Conservation (phyloP, 106 monocot genomes). For the Allium sativum region DNA sequence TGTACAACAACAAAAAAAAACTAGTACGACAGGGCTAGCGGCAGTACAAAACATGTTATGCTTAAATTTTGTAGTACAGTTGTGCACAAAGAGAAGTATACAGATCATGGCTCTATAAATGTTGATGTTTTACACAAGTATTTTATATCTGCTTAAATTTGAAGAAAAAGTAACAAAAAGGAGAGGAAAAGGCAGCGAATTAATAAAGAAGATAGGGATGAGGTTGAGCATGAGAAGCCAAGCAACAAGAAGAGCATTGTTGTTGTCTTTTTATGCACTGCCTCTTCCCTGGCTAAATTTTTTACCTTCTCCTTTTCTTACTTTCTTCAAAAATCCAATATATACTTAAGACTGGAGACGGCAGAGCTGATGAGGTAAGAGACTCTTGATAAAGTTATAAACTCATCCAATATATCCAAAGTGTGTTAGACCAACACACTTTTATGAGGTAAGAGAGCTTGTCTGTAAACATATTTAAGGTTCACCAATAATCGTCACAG, state of each 20-base stretch:
- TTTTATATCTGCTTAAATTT: not conserved
- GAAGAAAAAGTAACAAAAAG: not conserved
- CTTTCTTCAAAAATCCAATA: not conserved
- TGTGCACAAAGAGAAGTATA: not conserved
- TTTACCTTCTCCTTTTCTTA: not conserved
- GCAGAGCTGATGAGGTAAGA: not conserved
- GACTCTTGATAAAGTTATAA: not conserved
- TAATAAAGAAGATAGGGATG: not conserved
- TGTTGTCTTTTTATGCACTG: not conserved
- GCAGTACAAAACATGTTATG: too few relatives aligned
- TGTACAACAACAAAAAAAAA: not conserved
- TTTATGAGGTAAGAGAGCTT: not conserved
- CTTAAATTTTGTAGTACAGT: not conserved
- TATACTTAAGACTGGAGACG: not conserved
- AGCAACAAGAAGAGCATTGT: not conserved
- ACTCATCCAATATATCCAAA: not conserved
- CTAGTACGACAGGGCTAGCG: not conserved
- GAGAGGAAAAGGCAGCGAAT: not conserved
- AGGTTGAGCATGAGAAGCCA: not conserved
- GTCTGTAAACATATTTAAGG: not conserved
- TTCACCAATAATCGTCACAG: constrained; percentile 81
- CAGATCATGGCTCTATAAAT: not conserved
- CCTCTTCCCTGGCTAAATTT: not conserved
- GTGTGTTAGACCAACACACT: too few relatives aligned
- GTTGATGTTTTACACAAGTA: not conserved